Evolutionary conservation across 305 asterid genomes (phyloP), one percentile per base, ranked within the genome.

Genomic region (Solanum hybrid): DNA sequence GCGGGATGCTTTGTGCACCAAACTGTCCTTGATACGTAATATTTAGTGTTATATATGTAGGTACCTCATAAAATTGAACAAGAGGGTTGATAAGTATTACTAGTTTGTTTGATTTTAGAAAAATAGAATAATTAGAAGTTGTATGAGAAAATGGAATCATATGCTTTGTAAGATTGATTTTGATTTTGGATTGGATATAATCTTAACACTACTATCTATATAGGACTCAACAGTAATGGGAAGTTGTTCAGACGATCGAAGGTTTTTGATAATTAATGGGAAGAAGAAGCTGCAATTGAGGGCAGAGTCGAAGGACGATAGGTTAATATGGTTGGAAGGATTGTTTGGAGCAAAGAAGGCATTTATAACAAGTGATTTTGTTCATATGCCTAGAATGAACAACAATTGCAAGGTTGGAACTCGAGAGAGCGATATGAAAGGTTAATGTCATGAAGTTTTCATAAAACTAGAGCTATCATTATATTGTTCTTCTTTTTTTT

Each of bases 141-240:
- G 31, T 36, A 22, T 36, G 19, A 78, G 27, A 17, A 19, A 79
- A 36, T 78, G 29, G 37, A 26, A 40, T 81, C 37, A 7, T 51
- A 51, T 60, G 71, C 2, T 60, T 60, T 19, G 12, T 84, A 51
- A 84, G 6, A 29, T 51, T 19, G 38, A 29, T 45, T 31, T 45
- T 31, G 71, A 60, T 60, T 60, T 60, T 19, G 2, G 26, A 3
- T 60, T 60, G 71, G 71, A 60, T 60, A 3, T 60, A 0, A 60
- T 60, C 71, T 19, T 45, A 51, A 31, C 64, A 34, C 5, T 72
- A 22, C 7, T 34, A 51, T 42, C 10, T 84, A 24, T 85, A 32
- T 89, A 91, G 92, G 91, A 89, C 15, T 87, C 92, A 6, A 88
- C 92, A 35, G 87, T 89, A 69, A 88, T 88, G 36, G 92, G 90